These are phyloP conservation scores for Parastagonospora nodorum DNA, from an alignment of 2,329 filamentous ascomycete species.

Conservation along the genomic window DNA sequence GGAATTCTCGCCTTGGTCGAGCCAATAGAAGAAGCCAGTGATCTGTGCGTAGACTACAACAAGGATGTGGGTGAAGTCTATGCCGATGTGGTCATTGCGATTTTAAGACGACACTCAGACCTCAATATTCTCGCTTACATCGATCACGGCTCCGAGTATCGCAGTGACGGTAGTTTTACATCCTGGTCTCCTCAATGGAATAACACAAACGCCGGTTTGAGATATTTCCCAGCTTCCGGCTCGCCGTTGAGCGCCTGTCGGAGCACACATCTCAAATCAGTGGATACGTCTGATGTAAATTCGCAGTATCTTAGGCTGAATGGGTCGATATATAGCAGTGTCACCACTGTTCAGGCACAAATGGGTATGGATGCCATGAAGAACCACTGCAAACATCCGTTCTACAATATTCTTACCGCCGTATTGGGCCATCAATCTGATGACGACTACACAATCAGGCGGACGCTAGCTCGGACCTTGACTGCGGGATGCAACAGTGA, in stretches of 20 bases:
- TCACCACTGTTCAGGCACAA: no score
- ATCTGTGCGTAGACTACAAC: slow-evolving; percentile 2
- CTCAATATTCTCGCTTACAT: neutral
- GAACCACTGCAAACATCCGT: neutral
- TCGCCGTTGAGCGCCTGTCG: no score
- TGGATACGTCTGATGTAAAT: no score
- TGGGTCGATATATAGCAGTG: no score
- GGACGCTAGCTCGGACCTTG: neutral
- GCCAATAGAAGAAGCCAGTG: neutral
- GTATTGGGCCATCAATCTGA: neutral
- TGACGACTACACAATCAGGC: neutral
- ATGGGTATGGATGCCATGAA: no score
- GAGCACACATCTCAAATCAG: no score
- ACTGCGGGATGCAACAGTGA: neutral
- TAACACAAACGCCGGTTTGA: neutral
- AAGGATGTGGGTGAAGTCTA: slow-evolving; percentile 2
- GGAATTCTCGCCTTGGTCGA: slow-evolving; percentile 2
- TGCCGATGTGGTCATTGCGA: neutral
- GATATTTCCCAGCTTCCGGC: neutral
- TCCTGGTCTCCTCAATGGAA: slow-evolving; percentile 4
- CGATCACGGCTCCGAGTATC: neutral
- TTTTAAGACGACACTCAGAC: neutral
- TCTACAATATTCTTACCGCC: neutral
- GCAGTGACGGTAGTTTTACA: neutral
- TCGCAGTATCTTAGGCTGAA: no score